These are phyloP conservation scores for Gyromitra esculenta DNA, from an alignment of 2,329 filamentous ascomycete species.

Conservation along the genomic window DNA sequence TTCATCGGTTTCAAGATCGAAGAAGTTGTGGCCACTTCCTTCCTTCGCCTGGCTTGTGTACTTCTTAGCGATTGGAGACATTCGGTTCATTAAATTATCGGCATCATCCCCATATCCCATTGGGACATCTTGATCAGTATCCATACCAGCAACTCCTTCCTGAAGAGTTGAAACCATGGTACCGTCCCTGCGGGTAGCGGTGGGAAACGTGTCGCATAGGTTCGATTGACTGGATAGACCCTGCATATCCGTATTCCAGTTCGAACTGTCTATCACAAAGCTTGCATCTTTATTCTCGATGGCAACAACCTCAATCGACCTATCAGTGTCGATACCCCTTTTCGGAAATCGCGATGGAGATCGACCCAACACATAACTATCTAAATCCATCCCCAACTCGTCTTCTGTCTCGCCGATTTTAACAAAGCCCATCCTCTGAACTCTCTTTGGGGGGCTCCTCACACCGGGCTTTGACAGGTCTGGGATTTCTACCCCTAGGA, in stretches of 20 bases:
- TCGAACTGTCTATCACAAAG: neutral
- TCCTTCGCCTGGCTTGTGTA: constrained; percentile 24
- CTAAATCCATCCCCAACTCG: constrained; percentile 46
- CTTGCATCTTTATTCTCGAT: neutral
- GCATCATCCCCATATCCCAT: constrained; percentile 23
- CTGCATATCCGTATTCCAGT: neutral
- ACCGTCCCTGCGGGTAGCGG: too few species aligned
- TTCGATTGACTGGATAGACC: neutral
- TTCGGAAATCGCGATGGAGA: constrained; percentile 23
- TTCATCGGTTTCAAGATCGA: constrained; percentile 34
- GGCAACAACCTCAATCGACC: neutral
- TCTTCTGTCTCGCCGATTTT: constrained; percentile 36
- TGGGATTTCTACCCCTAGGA: constrained; percentile 25
- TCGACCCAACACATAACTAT: constrained; percentile 34
- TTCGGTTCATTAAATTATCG: constrained; percentile 1
- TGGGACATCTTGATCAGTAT: constrained; percentile 17
- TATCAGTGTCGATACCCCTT: neutral
- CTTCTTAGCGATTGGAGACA: constrained; percentile 29
- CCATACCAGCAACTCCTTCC: neutral
- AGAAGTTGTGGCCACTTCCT: constrained; percentile 38
- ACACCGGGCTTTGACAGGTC: constrained; percentile 23
- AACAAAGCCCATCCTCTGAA: constrained; percentile 9
- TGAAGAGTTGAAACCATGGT: neutral
- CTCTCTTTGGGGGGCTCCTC: constrained; percentile 41
- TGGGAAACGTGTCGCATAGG: neutral